Percentiles rank a stretch among this genome's conserved stretches.
Evolutionary conservation across 371 early-diverging fungal species (phyloP).

Genomic region (Mucor lusitanicus): DNA sequence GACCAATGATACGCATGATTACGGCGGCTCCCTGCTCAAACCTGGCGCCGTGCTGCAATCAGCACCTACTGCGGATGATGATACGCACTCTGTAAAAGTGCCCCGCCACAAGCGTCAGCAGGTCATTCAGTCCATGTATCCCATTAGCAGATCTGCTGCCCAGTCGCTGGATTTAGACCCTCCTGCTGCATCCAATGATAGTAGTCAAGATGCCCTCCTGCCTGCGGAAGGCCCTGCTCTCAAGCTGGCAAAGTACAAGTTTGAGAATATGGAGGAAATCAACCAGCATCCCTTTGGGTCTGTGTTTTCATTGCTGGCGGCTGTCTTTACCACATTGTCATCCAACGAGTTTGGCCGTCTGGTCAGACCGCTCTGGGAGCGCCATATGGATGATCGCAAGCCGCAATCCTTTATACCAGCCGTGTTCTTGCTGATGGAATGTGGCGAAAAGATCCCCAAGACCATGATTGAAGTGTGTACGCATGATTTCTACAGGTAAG

Average conservation of each 20-base stretch:
- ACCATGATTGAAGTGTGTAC: slow-evolving; percentile 40
- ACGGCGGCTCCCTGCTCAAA: neutral
- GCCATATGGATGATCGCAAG: slow-evolving; percentile 49
- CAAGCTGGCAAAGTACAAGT: slow-evolving; percentile 35
- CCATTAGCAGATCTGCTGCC: slow-evolving; percentile 15
- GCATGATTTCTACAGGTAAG: slow-evolving; percentile 53
- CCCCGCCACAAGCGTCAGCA: slow-evolving; percentile 15
- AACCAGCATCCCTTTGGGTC: slow-evolving; percentile 58
- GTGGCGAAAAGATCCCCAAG: slow-evolving; percentile 62
- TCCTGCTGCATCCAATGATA: slow-evolving; percentile 2
- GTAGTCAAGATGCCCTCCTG: neutral
- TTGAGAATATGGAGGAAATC: slow-evolving; percentile 46
- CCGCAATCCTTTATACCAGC: slow-evolving; percentile 54
- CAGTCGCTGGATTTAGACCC: slow-evolving; percentile 29
- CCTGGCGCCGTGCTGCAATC: neutral
- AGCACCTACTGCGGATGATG: too few relatives aligned
- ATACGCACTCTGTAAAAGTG: neutral
- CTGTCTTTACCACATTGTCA: slow-evolving; percentile 56
- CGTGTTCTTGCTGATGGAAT: slow-evolving; percentile 63
- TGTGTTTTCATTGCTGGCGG: slow-evolving; percentile 56
- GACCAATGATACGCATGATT: slow-evolving; percentile 2
- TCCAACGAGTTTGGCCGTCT: slow-evolving; percentile 47
- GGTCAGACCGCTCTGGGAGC: slow-evolving; percentile 55
- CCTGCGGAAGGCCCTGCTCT: slow-evolving; percentile 12
- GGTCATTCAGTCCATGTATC: slow-evolving; percentile 14